Base-by-base conservation (phyloP, 2,329 filamentous ascomycete species). In the Fusarium lyarnte region DNA sequence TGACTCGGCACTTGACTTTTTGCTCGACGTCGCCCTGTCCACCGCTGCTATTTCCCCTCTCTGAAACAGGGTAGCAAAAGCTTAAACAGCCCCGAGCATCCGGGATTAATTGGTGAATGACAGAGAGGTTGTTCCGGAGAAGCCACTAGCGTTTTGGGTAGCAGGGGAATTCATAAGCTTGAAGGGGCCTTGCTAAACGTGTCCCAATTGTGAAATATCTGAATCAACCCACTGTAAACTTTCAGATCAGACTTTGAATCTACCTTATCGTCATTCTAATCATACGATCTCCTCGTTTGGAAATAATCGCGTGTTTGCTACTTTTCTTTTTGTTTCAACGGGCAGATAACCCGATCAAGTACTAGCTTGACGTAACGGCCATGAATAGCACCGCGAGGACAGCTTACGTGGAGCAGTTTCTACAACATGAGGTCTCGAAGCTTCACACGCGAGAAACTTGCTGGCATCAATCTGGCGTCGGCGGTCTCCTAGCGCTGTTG, bases 401-500 rank as follows among this genome's bases (percentile, higher is more conserved):
- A 9, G 31, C 42, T 39, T 66, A 66, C 27, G 39, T 66, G 16
- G 21, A 19, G 5, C 43, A 66, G 21, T 66, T 66, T 8, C 38
- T 66, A 35, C 49, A 59, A 29, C 62, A 60, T 19, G 38, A 66
- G n/a, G 41, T 66, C 0, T 52, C 52, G 2, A 66, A 41, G 11
- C 63, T 66, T n/a, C 14, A 66, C 5, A 45, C 62, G 0, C 31
- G 63, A 31, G 63, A 60, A 5, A 66, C 52, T 2, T 66, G 63
- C 6, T 66, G 63, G 63, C 62, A 57, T 11, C 43, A 66, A 7
- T 66, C 63, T 11, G 63, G 63, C 2, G 63, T 66, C 5, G 12
- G 43, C 1, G 63, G 63, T 13, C 62, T 66, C 7, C 6, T 60
- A 17, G 36, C 27, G 8, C 2, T 49, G 2, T 7, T 66, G 1